Base-by-base conservation (phyloP, 2,329 filamentous ascomycete species). In the Aspergillus intermedius region DNA sequence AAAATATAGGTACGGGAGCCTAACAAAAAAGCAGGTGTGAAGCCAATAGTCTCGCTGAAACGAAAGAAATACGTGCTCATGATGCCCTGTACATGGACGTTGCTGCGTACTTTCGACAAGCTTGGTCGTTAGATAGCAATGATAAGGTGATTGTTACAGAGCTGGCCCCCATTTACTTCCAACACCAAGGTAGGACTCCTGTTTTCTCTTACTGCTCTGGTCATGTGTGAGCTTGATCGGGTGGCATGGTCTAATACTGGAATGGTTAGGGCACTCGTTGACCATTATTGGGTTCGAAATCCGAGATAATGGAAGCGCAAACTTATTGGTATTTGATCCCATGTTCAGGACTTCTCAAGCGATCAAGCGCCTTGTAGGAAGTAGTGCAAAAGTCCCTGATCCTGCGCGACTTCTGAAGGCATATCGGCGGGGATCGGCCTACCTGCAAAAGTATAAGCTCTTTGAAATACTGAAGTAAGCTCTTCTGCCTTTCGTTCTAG, bases 291-390 rank as follows among this genome's bases (percentile, higher is more conserved):
- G 91, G 0, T 77, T 95, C 22, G 90, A 96, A 67, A 81, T 79
- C 55, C 79, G 77, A 23, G 74, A 70, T 30, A 77, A 85, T 50
- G 86, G 87, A 22, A 73, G 74, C 15, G 72, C 77, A 45, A 86
- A 87, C 56, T 73, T 97, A 15, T 74, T 97, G 0, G 87, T 95
- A 10, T 95, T 95, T 63, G 91, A 97, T 63, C 90, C 91, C 1
- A 86, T 87, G 71, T 89, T 88, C 65, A 82, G 79, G 47, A 86
- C 90, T 42, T 80, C 84, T 1, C 74, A 76, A 2, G 77, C 76
- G 15, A 78, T 94, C 59, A 76, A 74, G 53, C 79, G 78, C 46
- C 68, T 88, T 23, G 73, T 79, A 41, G 80, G 73, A 23, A 69
- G 59, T 3, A 70, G 65, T 12, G 54, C 63, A 19, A 60, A 67